Evolutionary conservation across 1,284 basidiomycete genomes (phyloP).

Genomic region (Fomitopsis palustris): DNA sequence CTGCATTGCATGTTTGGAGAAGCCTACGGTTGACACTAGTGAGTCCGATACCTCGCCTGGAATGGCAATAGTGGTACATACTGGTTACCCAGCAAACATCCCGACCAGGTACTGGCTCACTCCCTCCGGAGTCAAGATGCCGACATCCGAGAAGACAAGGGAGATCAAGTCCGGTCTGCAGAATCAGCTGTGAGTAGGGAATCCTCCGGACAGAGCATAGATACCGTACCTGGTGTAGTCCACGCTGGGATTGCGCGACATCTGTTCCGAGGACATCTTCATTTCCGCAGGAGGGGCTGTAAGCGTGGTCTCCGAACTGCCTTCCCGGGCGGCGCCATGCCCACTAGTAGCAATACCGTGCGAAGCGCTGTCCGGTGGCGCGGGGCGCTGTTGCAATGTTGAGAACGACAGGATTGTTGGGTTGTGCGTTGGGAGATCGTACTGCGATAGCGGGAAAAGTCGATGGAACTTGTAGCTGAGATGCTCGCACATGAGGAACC

Average conservation of each 20-base stretch:
- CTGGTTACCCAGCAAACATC: slow-evolving; percentile 74
- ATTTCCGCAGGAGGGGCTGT: slow-evolving; percentile 20
- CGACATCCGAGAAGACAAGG: slow-evolving; percentile 88
- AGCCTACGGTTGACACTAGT: slow-evolving; percentile 40
- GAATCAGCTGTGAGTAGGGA: slow-evolving; percentile 11
- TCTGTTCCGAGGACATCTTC: slow-evolving; percentile 69
- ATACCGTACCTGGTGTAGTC: slow-evolving; percentile 74
- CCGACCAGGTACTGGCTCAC: slow-evolving; percentile 89
- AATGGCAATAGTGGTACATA: slow-evolving; percentile 16
- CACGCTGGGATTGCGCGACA: slow-evolving; percentile 74
- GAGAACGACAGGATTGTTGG: slow-evolving; percentile 68
- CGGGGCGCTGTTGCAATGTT: slow-evolving; percentile 25
- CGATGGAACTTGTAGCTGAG: slow-evolving; percentile 93
- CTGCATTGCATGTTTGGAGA: slow-evolving; percentile 20
- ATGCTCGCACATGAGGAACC: slow-evolving; percentile 20
- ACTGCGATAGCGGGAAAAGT: slow-evolving; percentile 94
- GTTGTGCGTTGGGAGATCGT: slow-evolving; percentile 89
- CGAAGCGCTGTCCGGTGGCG: slow-evolving; percentile 17
- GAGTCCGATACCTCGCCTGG: slow-evolving; percentile 22
- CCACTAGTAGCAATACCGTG: slow-evolving; percentile 2
- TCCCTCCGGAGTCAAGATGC: slow-evolving; percentile 87
- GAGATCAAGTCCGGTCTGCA: slow-evolving; percentile 82
- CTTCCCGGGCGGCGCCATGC: slow-evolving; percentile 9
- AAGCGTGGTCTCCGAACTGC: slow-evolving; percentile 10
- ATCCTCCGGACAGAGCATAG: slow-evolving; percentile 5